phyloP scores from a whole-genome alignment of 2,329 filamentous ascomycete genomes.

The Microdochium trichocladiopsis region DNA sequence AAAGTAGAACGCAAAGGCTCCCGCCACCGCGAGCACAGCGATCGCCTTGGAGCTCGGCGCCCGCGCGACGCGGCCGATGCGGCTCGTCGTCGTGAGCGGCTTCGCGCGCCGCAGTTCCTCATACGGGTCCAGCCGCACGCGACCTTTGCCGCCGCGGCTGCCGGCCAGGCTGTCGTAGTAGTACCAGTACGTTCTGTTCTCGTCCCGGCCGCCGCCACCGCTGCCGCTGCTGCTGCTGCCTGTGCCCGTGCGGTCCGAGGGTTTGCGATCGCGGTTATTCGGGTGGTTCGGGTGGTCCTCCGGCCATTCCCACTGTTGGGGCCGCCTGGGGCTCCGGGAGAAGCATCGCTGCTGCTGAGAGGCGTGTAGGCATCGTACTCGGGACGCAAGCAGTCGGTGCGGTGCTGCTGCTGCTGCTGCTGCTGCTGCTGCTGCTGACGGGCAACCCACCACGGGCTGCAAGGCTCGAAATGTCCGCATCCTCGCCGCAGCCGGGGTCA shows the following conservation, averaged over 20 bases:
- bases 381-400: neutral
- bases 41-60: conserved; percentile 31
- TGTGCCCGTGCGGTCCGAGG: neutral
- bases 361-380: neutral
- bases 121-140: conserved; percentile 1
- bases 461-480: too few relatives aligned
- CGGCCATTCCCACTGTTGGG: conserved; percentile 2
- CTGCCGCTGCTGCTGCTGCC: neutral
- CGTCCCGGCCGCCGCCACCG: neutral
- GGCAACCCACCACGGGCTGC: too few relatives aligned
- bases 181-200: neutral
- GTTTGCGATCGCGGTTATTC: neutral
- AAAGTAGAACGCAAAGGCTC: conserved; percentile 53
- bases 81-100: conserved; percentile 29
- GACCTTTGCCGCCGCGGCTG: neutral
- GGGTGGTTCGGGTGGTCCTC: conserved; percentile 2
- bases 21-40: conserved; percentile 30
- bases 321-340: neutral
- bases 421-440: too few relatives aligned
- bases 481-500: too few relatives aligned
- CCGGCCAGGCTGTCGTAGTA: neutral
- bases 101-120: conserved; percentile 15
- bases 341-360: neutral
- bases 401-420: too few relatives aligned
- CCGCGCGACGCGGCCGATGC: conserved; percentile 21